Evolutionary conservation across 148 eudicot genomes (phyloP).

Genomic region (Drosera capensis): DNA sequence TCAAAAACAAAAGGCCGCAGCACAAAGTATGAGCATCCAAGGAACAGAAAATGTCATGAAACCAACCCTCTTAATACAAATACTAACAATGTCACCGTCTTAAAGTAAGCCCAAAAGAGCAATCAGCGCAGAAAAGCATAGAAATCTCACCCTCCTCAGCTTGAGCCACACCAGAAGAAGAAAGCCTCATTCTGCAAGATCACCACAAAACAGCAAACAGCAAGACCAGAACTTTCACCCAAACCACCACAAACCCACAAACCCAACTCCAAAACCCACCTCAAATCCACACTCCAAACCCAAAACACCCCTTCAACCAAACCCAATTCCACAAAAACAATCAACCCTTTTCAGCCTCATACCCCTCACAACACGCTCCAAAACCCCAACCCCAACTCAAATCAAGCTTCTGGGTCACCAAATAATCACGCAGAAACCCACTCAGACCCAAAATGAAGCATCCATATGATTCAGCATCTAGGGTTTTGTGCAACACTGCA

Average conservation of each 20-base stretch:
- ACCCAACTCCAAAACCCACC: conserved; percentile 1
- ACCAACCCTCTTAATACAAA: background rate
- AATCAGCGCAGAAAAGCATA: background rate
- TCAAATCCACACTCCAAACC: background rate
- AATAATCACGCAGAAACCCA: no score
- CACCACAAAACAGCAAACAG: conserved; percentile 4
- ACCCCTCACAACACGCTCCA: conserved; percentile 18
- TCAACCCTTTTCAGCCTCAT: conserved; percentile 23
- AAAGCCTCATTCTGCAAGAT: conserved; percentile 22
- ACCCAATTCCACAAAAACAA: conserved; percentile 21
- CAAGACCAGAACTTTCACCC: background rate
- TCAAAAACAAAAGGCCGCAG: no score
- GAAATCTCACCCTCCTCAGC: conserved; percentile 30
- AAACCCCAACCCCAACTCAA: background rate
- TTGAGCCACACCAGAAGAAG: conserved; percentile 22
- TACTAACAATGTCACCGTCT: background rate
- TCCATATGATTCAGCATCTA: no score
- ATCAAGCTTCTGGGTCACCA: no score
- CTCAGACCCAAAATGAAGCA: no score
- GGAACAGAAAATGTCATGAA: no score
- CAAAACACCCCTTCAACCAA: conserved; percentile 12
- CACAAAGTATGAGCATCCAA: no score
- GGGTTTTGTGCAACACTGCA: no score
- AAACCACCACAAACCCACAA: conserved; percentile 1
- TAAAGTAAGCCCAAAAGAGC: background rate